Evolutionary conservation across 345 rosid species (phyloP), one percentile per base, ranked within the genome.

Genomic region (Boechera stricta): DNA sequence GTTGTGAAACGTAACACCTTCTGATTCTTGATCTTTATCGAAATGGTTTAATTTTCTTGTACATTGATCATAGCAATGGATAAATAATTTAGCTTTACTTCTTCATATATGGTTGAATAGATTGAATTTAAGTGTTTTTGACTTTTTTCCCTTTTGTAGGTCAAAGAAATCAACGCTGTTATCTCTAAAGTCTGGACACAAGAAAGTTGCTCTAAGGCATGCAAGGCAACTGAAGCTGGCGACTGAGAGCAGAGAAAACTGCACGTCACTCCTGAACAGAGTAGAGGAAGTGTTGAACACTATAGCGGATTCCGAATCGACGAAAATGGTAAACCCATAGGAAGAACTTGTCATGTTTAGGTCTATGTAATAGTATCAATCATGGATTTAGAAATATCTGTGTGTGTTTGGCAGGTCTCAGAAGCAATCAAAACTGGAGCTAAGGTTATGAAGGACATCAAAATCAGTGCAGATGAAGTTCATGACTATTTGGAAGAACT

Each of bases 341-440:
- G 12, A 18, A 7, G 51, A 49, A 47, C 52, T n/a, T 67, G 62
- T 56, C 72, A 29, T 56, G 11, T 36, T 49, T 12, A 38, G 52
- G 39, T 68, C 64, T 61, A 15, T 55, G 15, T 8, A 51, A 4
- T 54, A 32, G 16, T 10, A 9, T 45, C 64, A 51, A 33, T 13
- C 12, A 28, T 59, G 74, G 39, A n/a, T 49, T 16, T 36, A 35
- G 28, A 28, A 28, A 51, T 56, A 26, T 69, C 38, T 61, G 18
- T 53, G 54, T 54, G 67, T 52, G 58, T 53, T 80, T 82, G 75
- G 59, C 82, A 94, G 97, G 97, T 91, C 53, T 73, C 91, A 32
- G 97, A 90, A 81, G 97, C 93, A 38, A 84, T 94, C 64, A 86
- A 85, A 80, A 86, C 90, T 48, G 98, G 97, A 74, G 93, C 91